These are phyloP conservation scores for Geranium rotundifolium DNA, from an alignment of 345 rosid genomes.

Conservation along the genomic window DNA sequence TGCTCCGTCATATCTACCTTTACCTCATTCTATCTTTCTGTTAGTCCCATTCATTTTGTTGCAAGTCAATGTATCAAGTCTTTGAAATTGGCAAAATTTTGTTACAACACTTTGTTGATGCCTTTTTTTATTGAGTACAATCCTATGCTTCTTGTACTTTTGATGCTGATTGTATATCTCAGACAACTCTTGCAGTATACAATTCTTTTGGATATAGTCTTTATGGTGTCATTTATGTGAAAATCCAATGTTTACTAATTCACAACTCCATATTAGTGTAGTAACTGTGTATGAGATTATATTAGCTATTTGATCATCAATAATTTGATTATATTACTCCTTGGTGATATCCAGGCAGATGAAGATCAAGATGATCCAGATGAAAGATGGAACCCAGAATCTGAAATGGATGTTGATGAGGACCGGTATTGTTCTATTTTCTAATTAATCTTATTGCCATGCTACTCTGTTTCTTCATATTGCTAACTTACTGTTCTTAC, in stretches of 20 bases:
- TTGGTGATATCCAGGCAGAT: conserved; percentile 35
- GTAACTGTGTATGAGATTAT: neutral
- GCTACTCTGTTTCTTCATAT: neutral
- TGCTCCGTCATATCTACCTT: too few relatives aligned
- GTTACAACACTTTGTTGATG: too few relatives aligned
- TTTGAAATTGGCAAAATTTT: neutral
- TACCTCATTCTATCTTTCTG: neutral
- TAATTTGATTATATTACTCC: neutral
- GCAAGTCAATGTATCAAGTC: neutral
- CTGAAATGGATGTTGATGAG: conserved; percentile 71
- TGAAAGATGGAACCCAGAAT: conserved; percentile 76
- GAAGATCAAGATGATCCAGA: conserved; percentile 78
- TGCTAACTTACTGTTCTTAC: conserved; percentile 16
- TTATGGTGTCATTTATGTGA: too few relatives aligned
- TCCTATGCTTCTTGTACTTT: too few relatives aligned
- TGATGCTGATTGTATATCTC: neutral
- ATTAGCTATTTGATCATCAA: conserved; percentile 1
- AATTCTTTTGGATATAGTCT: too few relatives aligned
- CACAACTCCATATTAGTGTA: neutral
- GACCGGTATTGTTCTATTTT: conserved; percentile 27
- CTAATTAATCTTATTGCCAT: neutral
- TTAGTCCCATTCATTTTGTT: neutral
- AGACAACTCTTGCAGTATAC: neutral
- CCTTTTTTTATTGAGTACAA: too few relatives aligned
- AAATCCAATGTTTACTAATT: neutral